A percentile compares a stretch with the other conserved stretches of the same genome.
Conservation (phyloP, 306 rosid species). For the Betula pendula region DNA sequence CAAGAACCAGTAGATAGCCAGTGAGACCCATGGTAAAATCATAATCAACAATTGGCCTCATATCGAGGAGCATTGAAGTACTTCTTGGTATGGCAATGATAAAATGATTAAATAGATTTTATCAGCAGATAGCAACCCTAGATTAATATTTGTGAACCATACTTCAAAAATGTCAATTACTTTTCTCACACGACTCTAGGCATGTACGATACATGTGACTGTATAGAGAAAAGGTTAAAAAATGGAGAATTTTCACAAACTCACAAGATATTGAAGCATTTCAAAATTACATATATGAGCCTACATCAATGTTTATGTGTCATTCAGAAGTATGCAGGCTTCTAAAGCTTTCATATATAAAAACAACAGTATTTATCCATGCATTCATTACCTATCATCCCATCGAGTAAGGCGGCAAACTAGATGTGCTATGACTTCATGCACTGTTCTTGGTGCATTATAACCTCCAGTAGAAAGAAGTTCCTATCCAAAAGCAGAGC, state of each 20-base stretch:
- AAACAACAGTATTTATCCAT: background rate
- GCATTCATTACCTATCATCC: conserved; percentile 82
- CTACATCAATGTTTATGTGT: conserved; percentile 6
- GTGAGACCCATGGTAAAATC: background rate
- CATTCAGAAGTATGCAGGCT: conserved; percentile 13
- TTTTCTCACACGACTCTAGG: no score
- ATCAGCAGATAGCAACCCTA: background rate
- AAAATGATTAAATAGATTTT: background rate
- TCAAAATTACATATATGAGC: background rate
- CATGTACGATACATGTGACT: background rate
- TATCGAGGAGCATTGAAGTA: background rate
- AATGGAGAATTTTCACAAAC: background rate
- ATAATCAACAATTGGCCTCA: background rate
- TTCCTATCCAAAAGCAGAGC: conserved; percentile 53
- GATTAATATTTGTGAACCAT: background rate
- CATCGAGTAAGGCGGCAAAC: conserved; percentile 84
- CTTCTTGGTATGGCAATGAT: background rate
- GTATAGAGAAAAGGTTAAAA: background rate
- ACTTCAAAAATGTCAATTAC: background rate
- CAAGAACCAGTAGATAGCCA: background rate
- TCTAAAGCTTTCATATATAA: conserved; percentile 8
- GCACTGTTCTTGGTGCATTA: conserved; percentile 79
- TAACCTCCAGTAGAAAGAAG: conserved; percentile 81
- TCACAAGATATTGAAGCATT: background rate
- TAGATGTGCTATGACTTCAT: conserved; percentile 86